A percentile compares a stretch with the other conserved stretches of the same genome.
Conservation (phyloP, 192 early-diverging fungal species). For the Jimgerdemannia lactiflua region DNA sequence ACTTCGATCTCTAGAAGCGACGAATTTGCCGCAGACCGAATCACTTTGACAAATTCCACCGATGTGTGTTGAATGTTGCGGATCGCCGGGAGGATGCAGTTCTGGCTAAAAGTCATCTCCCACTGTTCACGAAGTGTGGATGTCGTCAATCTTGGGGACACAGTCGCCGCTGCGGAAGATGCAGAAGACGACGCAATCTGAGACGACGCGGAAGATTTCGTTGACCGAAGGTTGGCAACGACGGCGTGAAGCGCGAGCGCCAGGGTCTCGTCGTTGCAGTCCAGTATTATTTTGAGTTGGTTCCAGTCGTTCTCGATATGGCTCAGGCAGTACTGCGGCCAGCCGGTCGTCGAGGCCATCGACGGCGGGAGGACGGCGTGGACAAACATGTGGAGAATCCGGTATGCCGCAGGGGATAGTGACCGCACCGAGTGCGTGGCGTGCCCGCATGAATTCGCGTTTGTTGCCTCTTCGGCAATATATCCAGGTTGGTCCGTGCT, state of each 20-base stretch:
- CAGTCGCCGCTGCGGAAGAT: neutral
- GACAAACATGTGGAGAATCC: conserved; percentile 17
- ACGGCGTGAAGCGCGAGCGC: conserved; percentile 13
- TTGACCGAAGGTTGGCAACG: conserved; percentile 6
- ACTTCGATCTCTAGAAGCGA: conserved; percentile 4
- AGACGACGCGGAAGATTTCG: neutral
- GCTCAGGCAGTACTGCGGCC: conserved; percentile 2
- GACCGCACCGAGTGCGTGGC: neutral
- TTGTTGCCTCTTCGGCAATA: neutral
- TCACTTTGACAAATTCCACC: neutral
- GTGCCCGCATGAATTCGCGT: neutral
- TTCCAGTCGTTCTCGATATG: conserved; percentile 21
- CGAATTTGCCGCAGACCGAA: neutral
- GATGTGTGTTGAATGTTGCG: neutral
- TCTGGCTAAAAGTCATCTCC: neutral
- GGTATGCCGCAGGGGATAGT: neutral
- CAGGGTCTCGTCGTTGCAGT: conserved; percentile 10
- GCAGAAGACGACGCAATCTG: neutral
- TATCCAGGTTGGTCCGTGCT: conserved; percentile 5
- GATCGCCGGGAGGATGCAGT: neutral
- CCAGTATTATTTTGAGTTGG: conserved; percentile 6
- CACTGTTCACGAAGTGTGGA: conserved; percentile 4
- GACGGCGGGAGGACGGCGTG: conserved; percentile 12
- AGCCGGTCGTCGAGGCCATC: neutral
- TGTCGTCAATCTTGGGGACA: neutral